A percentile compares a stretch with the other conserved stretches of the same genome.
phyloP scores from a whole-genome alignment of 495 filamentous ascomycete genomes.

The Hamigera avellanea region DNA sequence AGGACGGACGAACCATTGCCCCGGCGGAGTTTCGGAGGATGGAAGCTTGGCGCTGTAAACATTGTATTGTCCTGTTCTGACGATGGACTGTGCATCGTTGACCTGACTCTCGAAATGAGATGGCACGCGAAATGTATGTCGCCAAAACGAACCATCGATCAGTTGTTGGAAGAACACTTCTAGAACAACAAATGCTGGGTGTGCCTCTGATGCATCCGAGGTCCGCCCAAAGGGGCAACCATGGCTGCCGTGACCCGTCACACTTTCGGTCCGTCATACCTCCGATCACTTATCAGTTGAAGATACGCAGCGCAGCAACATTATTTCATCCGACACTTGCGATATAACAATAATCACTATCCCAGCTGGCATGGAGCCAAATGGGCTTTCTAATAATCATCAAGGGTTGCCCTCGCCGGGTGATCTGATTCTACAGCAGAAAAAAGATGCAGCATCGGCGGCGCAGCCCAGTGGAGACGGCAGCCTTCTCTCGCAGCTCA shows the following conservation, averaged over 20 bases:
- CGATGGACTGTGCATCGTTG: too few species aligned
- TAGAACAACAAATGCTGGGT: too few species aligned
- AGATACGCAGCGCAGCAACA: neutral
- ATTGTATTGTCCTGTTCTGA: too few species aligned
- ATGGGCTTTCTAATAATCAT: conserved; percentile 20
- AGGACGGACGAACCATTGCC: too few species aligned
- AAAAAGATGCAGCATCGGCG: conserved; percentile 19
- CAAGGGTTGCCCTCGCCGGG: conserved; percentile 21
- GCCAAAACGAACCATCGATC: too few species aligned
- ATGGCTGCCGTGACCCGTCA: neutral
- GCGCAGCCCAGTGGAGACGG: conserved; percentile 26
- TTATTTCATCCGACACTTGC: neutral
- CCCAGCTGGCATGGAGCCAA: conserved; percentile 27
- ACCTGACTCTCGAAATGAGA: too few species aligned
- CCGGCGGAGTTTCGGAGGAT: too few species aligned
- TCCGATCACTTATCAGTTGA: neutral
- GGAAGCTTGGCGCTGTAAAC: too few species aligned
- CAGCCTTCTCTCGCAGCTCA: conserved; percentile 40
- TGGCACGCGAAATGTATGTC: too few species aligned
- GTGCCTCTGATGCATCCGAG: too few species aligned
- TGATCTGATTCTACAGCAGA: conserved; percentile 30
- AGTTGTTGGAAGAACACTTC: too few species aligned
- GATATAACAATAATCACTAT: neutral
- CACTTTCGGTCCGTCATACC: neutral
- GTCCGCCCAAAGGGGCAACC: too few species aligned